Evolutionary conservation across 2,329 filamentous ascomycete genomes (phyloP).

Genomic region (Hortaea werneckii): DNA sequence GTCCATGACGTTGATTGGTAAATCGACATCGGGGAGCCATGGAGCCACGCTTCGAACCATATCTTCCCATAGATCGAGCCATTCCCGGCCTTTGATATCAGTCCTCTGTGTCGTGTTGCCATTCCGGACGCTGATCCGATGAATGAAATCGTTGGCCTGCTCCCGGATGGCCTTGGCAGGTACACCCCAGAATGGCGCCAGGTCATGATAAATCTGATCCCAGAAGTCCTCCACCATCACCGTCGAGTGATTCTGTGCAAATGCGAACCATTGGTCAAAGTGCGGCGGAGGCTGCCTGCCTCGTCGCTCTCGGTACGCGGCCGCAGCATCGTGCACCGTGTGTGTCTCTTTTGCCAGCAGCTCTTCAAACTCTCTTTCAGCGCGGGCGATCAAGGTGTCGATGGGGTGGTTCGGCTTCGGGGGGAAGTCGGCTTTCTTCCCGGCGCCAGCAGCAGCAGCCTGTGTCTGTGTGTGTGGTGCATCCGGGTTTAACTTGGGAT

Average conservation of each 20-base stretch:
- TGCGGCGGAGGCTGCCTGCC: slow-evolving; percentile 42
- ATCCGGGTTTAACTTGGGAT: neutral
- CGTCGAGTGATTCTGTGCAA: slow-evolving; percentile 32
- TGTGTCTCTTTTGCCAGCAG: slow-evolving; percentile 29
- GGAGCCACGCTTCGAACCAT: slow-evolving; percentile 29
- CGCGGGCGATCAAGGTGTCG: slow-evolving; percentile 27
- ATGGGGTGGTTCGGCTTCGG: slow-evolving; percentile 28
- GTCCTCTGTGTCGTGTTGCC: slow-evolving; percentile 26
- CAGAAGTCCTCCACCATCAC: slow-evolving; percentile 42
- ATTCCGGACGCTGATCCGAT: slow-evolving; percentile 32
- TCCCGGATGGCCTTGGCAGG: slow-evolving; percentile 31
- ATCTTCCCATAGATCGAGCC: slow-evolving; percentile 34
- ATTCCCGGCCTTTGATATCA: slow-evolving; percentile 20
- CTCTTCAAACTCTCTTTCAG: slow-evolving; percentile 21
- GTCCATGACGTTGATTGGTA: slow-evolving; percentile 41
- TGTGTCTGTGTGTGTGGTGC: neutral
- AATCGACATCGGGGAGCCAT: slow-evolving; percentile 36
- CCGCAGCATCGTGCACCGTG: slow-evolving; percentile 29
- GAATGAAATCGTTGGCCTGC: slow-evolving; percentile 29
- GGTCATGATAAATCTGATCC: slow-evolving; percentile 41
- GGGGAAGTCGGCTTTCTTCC: neutral
- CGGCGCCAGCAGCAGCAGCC: too few relatives aligned
- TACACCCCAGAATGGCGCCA: slow-evolving; percentile 41
- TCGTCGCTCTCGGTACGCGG: slow-evolving; percentile 33
- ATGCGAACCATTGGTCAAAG: slow-evolving; percentile 40